Conservation (phyloP, 2,329 filamentous ascomycete genomes). For the Botryotinia narcissicola region DNA sequence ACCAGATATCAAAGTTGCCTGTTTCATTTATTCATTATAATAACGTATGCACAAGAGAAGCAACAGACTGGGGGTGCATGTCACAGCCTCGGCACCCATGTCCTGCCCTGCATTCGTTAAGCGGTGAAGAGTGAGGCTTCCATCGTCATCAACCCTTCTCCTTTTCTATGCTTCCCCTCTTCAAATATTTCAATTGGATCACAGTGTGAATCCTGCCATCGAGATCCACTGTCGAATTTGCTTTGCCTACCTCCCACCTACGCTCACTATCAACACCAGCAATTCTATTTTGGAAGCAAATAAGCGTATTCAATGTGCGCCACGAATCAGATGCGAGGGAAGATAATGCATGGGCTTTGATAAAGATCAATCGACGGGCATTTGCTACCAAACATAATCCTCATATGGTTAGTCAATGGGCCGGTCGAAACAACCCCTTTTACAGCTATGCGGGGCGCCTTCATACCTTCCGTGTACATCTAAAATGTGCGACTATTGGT, state of each 20-base stretch:
- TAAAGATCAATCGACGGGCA: neutral
- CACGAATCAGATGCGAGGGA: neutral
- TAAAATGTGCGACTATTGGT: neutral
- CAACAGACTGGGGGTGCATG: conserved; percentile 3
- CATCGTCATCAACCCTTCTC: conserved; percentile 3
- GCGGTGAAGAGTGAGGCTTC: conserved; percentile 21
- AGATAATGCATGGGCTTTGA: neutral
- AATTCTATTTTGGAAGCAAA: neutral
- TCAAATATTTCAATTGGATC: conserved; percentile 6
- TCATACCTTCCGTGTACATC: neutral
- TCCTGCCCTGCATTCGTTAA: conserved; percentile 17
- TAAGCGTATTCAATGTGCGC: neutral
- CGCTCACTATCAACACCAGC: neutral
- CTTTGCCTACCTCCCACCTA: conserved; percentile 13
- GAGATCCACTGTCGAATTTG: neutral
- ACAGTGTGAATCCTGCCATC: neutral
- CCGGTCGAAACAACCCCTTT: neutral
- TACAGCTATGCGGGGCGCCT: neutral
- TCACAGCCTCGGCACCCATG: conserved; percentile 16
- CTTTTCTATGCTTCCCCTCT: neutral
- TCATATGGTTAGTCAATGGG: neutral
- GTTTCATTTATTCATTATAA: conserved; percentile 5
- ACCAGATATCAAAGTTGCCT: conserved; percentile 1
- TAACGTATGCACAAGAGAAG: neutral
- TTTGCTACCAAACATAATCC: neutral